These are phyloP conservation scores for apple (Malus domestica) DNA, from an alignment of 306 rosid genomes.

Conservation along the genomic window ASM211411v1 NC_041805.1:13919501-13920000, in stretches of 20 bases:
- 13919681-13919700: neutral
- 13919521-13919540: conserved; percentile 28
- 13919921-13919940: neutral
- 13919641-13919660: neutral
- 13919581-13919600: conserved; percentile 73
- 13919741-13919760: neutral
- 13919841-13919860: neutral
- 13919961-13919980: no score
- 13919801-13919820: neutral
- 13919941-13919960: no score
- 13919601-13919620: conserved; percentile 12
- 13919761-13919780: neutral
- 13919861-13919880: neutral
- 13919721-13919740: neutral
- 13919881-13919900: neutral
- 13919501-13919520: conserved; percentile 18
- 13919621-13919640: neutral
- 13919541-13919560: conserved; percentile 77
- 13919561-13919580: conserved; percentile 75
- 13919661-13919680: neutral
- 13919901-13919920: neutral
- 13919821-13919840: neutral
- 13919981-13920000: no score
- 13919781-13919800: neutral
- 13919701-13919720: neutral